phyloP scores from a whole-genome alignment of 1,139 yeast genomes.

The Suhomyces coccinellae region DNA sequence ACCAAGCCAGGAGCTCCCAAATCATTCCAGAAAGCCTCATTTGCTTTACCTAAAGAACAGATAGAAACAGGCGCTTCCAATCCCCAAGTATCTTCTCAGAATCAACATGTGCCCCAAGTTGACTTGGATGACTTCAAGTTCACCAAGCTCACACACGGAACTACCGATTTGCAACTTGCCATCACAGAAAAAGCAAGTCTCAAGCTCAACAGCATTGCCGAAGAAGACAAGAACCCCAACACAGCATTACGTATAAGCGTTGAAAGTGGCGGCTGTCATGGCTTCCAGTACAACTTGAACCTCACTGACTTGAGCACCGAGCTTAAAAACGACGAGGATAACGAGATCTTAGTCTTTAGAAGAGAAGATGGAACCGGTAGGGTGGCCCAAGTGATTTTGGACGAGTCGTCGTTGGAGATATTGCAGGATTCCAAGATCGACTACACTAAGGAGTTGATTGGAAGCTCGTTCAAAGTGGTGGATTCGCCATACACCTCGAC shows the following conservation, averaged over 20 bases:
- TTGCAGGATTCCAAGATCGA: conserved; percentile 86
- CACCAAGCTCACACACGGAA: conserved; percentile 37
- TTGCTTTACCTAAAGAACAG: conserved; percentile 18
- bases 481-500: conserved; percentile 90
- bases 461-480: conserved; percentile 87
- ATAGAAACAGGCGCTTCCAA: background rate
- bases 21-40: conserved; percentile 29
- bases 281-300: conserved; percentile 84
- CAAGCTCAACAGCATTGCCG: conserved; percentile 57
- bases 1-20: conserved; percentile 14
- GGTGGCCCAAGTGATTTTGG: conserved; percentile 67
- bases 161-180: conserved; percentile 38
- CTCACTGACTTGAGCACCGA: conserved; percentile 52
- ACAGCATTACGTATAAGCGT: conserved; percentile 76
- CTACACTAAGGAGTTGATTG: conserved; percentile 89
- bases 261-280: conserved; percentile 98
- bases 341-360: conserved; percentile 56
- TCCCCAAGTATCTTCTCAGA: background rate
- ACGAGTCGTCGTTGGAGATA: conserved; percentile 77
- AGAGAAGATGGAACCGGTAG: conserved; percentile 46
- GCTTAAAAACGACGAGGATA: conserved; percentile 41
- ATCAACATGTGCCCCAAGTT: conserved; percentile 21
- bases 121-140: conserved; percentile 31
- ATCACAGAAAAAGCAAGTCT: conserved; percentile 43
- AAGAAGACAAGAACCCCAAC: conserved; percentile 57